A percentile compares a stretch with the other conserved stretches of the same genome.
Conservation (phyloP, 345 rosid genomes). For the Linum lewisii region DNA sequence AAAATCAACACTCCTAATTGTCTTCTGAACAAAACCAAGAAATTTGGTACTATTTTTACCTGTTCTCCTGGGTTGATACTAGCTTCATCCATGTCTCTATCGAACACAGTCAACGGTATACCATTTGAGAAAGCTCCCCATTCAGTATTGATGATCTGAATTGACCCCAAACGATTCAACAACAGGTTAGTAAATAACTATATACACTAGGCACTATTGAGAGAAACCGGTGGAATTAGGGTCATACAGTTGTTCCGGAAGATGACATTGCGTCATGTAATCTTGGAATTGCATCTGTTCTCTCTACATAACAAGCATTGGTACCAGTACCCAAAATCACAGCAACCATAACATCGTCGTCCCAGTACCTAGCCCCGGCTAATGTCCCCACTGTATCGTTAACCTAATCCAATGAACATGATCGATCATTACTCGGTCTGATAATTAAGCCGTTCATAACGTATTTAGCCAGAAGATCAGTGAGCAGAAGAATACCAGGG, state of each 20-base stretch:
- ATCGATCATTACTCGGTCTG: not conserved
- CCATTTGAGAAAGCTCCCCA: slow-evolving; percentile 82
- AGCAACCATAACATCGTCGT: slow-evolving; percentile 74
- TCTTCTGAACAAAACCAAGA: not conserved
- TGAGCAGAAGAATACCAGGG: slow-evolving; percentile 43
- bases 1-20: not conserved
- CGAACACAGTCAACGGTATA: slow-evolving; percentile 59
- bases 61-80: slow-evolving; percentile 82
- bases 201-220: too few relatives aligned
- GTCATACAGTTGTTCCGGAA: slow-evolving; percentile 45
- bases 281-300: slow-evolving; percentile 55
- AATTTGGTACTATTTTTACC: slow-evolving; percentile 26
- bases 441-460: too few relatives aligned
- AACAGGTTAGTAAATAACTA: too few relatives aligned
- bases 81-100: slow-evolving; percentile 63
- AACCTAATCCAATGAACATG: slow-evolving; percentile 30
- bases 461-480: not conserved
- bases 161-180: not conserved
- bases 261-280: slow-evolving; percentile 26
- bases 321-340: slow-evolving; percentile 94
- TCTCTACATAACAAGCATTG: slow-evolving; percentile 84
- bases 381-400: slow-evolving; percentile 75
- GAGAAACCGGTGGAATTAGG: not conserved
- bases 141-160: slow-evolving; percentile 70
- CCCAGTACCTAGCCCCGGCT: slow-evolving; percentile 79